These are phyloP conservation scores for Avicennia marina DNA, from an alignment of 257 asterid species.

Conservation along the genomic window DNA sequence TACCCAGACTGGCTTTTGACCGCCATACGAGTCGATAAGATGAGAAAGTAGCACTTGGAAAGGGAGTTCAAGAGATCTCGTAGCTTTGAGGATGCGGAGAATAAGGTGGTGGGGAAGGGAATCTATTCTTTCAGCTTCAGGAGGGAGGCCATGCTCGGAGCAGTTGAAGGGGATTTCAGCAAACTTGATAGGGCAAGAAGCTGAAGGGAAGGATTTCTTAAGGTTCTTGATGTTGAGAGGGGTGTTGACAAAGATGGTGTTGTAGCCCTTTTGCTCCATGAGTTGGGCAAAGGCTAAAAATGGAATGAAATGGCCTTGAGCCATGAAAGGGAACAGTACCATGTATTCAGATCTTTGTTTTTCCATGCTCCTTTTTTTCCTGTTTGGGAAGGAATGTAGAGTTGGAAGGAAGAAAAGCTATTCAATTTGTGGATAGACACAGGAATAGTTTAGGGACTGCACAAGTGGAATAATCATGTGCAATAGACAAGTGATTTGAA, in stretches of 20 bases:
- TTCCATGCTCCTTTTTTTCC: background rate
- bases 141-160: conserved; percentile 45
- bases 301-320: conserved; percentile 19
- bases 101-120: too few species aligned
- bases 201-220: conserved; percentile 18
- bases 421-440: background rate
- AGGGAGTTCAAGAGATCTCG: too few species aligned
- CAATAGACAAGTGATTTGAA: too few species aligned
- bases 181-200: conserved; percentile 29
- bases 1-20: too few species aligned
- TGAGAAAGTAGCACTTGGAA: too few species aligned
- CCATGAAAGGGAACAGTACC: conserved; percentile 21
- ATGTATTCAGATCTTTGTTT: background rate
- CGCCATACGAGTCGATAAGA: too few species aligned
- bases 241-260: conserved; percentile 5
- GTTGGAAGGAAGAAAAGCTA: background rate
- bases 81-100: too few species aligned
- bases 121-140: conserved; percentile 33
- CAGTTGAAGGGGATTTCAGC: conserved; percentile 41
- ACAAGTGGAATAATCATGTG: too few species aligned
- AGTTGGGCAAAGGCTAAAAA: too few species aligned
- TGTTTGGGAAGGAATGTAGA: background rate
- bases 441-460: too few species aligned
- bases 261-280: conserved; percentile 4
- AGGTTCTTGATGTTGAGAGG: conserved; percentile 48